Evolutionary conservation across 345 rosid genomes (phyloP).

Genomic region (Murraya koenigii): DNA sequence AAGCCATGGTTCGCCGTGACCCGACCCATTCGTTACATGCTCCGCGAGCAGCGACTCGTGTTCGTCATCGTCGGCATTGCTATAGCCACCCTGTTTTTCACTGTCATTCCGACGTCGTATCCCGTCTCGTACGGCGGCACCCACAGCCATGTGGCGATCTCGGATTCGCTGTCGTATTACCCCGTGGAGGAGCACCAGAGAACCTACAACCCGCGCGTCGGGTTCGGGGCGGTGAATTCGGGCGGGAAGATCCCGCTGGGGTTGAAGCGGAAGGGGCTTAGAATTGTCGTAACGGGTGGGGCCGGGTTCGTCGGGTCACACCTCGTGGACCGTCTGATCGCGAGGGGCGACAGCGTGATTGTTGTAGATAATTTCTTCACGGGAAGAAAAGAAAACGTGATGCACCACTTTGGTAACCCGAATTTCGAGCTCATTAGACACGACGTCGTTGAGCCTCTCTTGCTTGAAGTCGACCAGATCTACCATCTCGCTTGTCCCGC

Average conservation of each 20-base stretch:
- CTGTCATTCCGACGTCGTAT: conserved; percentile 42
- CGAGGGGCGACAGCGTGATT: conserved; percentile 91
- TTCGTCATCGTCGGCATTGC: conserved; percentile 86
- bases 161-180: conserved; percentile 32
- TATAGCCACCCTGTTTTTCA: conserved; percentile 70
- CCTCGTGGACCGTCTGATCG: conserved; percentile 88
- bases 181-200: conserved; percentile 19
- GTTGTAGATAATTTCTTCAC: conserved; percentile 99
- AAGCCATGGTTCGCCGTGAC: conserved; percentile 68
- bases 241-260: conserved; percentile 89
- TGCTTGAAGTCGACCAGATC: conserved; percentile 99
- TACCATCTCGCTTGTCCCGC: conserved; percentile 98
- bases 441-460: conserved; percentile 91
- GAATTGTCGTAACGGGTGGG: conserved; percentile 95
- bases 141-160: conserved; percentile 22
- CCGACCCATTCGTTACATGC: conserved; percentile 72
- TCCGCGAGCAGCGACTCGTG: conserved; percentile 90
- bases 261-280: conserved; percentile 66
- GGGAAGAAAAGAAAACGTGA: conserved; percentile 91
- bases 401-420: conserved; percentile 94
- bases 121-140: background rate
- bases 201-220: conserved; percentile 33
- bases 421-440: conserved; percentile 90
- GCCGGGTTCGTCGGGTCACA: conserved; percentile 99
- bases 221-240: conserved; percentile 36